A percentile compares a stretch with the other conserved stretches of the same genome.
Conservation (phyloP, 257 asterid species). For the Solanum raphanifolium region DNA sequence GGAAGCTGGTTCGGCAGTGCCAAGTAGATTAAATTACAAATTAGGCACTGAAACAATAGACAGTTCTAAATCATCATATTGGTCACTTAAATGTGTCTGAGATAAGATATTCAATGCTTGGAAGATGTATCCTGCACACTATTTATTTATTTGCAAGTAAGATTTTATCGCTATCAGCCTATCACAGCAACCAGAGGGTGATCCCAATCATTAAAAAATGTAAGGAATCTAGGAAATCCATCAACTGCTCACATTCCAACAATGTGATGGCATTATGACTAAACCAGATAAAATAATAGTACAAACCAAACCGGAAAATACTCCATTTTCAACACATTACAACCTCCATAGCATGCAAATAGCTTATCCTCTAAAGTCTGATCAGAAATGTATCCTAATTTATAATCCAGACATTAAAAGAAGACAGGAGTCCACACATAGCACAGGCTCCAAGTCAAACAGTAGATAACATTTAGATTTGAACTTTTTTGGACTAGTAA, state of each 20-base stretch:
- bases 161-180: neutral
- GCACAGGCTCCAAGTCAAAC: neutral
- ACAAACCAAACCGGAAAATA: neutral
- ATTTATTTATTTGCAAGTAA: neutral
- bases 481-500: neutral
- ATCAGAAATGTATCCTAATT: neutral
- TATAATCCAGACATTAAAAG: neutral
- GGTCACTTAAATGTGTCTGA: neutral
- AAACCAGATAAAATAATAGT: neutral
- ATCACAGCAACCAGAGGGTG: neutral
- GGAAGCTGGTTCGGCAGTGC: neutral
- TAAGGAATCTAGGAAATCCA: neutral
- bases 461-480: neutral
- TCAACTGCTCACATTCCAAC: neutral
- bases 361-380: neutral
- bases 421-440: neutral
- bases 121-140: neutral
- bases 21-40: neutral
- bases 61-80: neutral
- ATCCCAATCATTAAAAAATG: neutral
- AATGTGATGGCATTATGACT: neutral
- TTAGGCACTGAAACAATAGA: neutral
- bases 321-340: neutral
- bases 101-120: neutral
- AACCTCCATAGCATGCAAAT: neutral